Percentiles rank a stretch among this genome's conserved stretches.
These are phyloP conservation scores for Trichoderma lentiforme DNA, from an alignment of 2,329 filamentous ascomycete species.

Conservation along the genomic window DNA sequence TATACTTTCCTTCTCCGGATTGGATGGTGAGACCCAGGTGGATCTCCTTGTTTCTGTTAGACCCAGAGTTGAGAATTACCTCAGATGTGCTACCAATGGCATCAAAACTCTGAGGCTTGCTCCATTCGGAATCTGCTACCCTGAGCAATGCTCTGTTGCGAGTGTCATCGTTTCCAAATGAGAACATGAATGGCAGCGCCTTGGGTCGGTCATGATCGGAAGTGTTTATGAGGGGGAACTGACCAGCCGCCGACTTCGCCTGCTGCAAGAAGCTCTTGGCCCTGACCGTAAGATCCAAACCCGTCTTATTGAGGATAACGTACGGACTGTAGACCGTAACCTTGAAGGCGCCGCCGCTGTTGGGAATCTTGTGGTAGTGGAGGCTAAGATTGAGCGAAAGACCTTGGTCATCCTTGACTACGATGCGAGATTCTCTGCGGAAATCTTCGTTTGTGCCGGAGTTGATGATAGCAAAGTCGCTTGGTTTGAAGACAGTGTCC, in stretches of 20 bases:
- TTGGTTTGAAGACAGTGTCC: conserved; percentile 89
- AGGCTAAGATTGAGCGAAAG: conserved; percentile 76
- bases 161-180: conserved; percentile 81
- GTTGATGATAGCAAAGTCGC: conserved; percentile 97
- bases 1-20: conserved; percentile 95
- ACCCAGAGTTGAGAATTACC: conserved; percentile 79
- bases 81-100: conserved; percentile 92
- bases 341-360: conserved; percentile 93
- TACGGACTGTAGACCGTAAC: conserved; percentile 95
- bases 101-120: conserved; percentile 96
- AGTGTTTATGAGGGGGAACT: conserved; percentile 56
- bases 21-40: conserved; percentile 86
- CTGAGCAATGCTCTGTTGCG: conserved; percentile 87
- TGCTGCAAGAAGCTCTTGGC: conserved; percentile 86
- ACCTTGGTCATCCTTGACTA: conserved; percentile 81
- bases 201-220: conserved; percentile 59
- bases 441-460: conserved; percentile 85
- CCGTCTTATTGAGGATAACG: conserved; percentile 91
- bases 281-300: conserved; percentile 80
- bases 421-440: conserved; percentile 71
- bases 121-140: conserved; percentile 89
- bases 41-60: conserved; percentile 73
- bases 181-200: conserved; percentile 92
- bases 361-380: conserved; percentile 85
- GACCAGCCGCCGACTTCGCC: conserved; percentile 78